Evolutionary conservation across 2,329 filamentous ascomycete genomes (phyloP).

Genomic region (Ophiostoma perfectum): DNA sequence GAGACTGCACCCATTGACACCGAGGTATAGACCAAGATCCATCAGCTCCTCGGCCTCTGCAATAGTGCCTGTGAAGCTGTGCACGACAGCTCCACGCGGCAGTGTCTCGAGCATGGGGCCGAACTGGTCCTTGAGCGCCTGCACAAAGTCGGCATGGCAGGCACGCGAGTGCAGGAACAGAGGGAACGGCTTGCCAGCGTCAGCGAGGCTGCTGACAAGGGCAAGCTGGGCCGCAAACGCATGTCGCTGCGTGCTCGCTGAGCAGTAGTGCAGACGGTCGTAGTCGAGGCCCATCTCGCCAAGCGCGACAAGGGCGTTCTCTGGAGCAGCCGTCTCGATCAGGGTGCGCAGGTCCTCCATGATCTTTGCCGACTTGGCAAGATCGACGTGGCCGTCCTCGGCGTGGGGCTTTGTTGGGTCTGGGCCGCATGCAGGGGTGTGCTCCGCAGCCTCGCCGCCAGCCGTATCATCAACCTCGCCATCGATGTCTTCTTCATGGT

Average conservation of each 20-base stretch:
- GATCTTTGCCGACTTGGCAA: conserved; percentile 42
- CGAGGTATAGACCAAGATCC: conserved; percentile 76
- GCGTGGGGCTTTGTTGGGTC: conserved; percentile 42
- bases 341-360: conserved; percentile 59
- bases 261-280: conserved; percentile 78
- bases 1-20: conserved; percentile 94
- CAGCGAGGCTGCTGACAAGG: conserved; percentile 61
- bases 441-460: conserved; percentile 35
- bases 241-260: conserved; percentile 71
- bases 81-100: conserved; percentile 71
- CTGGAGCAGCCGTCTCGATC: conserved; percentile 52
- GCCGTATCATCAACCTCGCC: conserved; percentile 32
- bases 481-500: conserved; percentile 42
- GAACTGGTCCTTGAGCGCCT: conserved; percentile 56
- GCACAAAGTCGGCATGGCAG: conserved; percentile 77
- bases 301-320: conserved; percentile 63
- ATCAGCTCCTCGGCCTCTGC: conserved; percentile 76
- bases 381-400: conserved; percentile 44
- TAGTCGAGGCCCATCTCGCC: conserved; percentile 97
- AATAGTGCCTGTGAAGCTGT: conserved; percentile 85
- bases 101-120: conserved; percentile 58
- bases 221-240: conserved; percentile 80
- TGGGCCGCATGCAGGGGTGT: conserved; percentile 51
- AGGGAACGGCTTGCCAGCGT: conserved; percentile 58
- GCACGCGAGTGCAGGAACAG: conserved; percentile 90